These are phyloP conservation scores for Vigna hirtella DNA, from an alignment of 306 rosid genomes.

Conservation along the genomic window DNA sequence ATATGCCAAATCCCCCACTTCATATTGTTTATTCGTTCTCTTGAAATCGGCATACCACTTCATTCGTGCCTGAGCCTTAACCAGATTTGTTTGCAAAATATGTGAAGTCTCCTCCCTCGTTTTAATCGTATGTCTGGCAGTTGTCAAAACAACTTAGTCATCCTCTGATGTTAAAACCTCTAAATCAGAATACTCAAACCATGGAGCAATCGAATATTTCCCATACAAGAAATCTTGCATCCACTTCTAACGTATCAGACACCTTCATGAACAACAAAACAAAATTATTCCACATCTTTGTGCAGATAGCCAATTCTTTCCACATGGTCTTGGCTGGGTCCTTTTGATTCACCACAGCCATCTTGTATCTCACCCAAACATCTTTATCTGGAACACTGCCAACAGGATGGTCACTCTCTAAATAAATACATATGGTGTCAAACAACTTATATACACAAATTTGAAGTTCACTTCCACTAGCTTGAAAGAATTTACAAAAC, in stretches of 20 bases:
- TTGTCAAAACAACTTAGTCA: slow-evolving; percentile 96
- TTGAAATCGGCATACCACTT: no score
- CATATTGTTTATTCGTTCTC: no score
- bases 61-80: no score
- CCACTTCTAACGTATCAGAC: slow-evolving; percentile 93
- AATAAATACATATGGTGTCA: slow-evolving; percentile 74
- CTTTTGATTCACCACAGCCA: slow-evolving; percentile 98
- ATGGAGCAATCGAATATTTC: slow-evolving; percentile 98
- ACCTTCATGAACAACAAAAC: slow-evolving; percentile 99
- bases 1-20: no score
- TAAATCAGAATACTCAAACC: slow-evolving; percentile 99
- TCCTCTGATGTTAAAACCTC: slow-evolving; percentile 98
- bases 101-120: no score
- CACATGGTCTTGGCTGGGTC: slow-evolving; percentile 90
- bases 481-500: slow-evolving; percentile 98
- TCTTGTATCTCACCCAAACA: slow-evolving; percentile 96
- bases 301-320: slow-evolving; percentile 99
- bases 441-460: no score
- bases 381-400: slow-evolving; percentile 94
- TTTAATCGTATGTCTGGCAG: no score
- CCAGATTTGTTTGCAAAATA: no score
- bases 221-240: slow-evolving; percentile 95
- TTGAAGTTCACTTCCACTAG: slow-evolving; percentile 71
- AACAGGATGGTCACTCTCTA: slow-evolving; percentile 98
- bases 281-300: slow-evolving; percentile 99